Conservation (phyloP, 1,284 basidiomycete genomes). For the Dichomitus squalens region DNA sequence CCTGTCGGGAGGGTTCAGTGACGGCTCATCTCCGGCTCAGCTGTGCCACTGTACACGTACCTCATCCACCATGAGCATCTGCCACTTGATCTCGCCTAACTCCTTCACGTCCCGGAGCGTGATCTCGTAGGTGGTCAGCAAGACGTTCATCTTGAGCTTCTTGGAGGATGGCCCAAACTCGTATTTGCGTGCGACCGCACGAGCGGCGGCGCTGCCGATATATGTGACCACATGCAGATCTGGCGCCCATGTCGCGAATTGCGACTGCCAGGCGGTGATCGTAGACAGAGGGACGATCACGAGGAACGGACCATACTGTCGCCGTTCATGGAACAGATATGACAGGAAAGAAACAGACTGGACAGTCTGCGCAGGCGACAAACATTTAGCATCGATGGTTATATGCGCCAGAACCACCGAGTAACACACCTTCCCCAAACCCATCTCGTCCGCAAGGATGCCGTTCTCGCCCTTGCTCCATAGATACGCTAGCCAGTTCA, state of each 20-base stretch:
- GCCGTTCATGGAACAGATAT: slow-evolving; percentile 91
- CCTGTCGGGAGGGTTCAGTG: slow-evolving; percentile 46
- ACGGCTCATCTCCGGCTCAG: slow-evolving; percentile 7
- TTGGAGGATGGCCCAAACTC: slow-evolving; percentile 90
- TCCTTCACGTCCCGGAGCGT: slow-evolving; percentile 91
- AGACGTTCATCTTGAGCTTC: slow-evolving; percentile 95
- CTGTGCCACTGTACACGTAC: slow-evolving; percentile 40
- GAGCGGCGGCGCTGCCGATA: slow-evolving; percentile 87
- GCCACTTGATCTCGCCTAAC: slow-evolving; percentile 96
- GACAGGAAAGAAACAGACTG: slow-evolving; percentile 97
- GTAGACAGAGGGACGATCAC: slow-evolving; percentile 98
- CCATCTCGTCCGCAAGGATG: slow-evolving; percentile 99
- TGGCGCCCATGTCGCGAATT: slow-evolving; percentile 95
- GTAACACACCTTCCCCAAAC: slow-evolving; percentile 84
- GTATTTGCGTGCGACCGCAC: slow-evolving; percentile 90
- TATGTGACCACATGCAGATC: slow-evolving; percentile 98
- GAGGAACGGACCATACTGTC: slow-evolving; percentile 96
- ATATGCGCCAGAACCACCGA: background rate
- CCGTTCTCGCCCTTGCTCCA: slow-evolving; percentile 97
- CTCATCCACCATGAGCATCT: slow-evolving; percentile 95
- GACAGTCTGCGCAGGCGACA: slow-evolving; percentile 65
- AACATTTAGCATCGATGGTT: background rate
- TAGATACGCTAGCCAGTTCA: slow-evolving; percentile 97
- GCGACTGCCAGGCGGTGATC: slow-evolving; percentile 97
- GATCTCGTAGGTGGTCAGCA: slow-evolving; percentile 97